Base-by-base conservation (phyloP, 164 flowering plant species). In the Tetracentron sinense region DNA sequence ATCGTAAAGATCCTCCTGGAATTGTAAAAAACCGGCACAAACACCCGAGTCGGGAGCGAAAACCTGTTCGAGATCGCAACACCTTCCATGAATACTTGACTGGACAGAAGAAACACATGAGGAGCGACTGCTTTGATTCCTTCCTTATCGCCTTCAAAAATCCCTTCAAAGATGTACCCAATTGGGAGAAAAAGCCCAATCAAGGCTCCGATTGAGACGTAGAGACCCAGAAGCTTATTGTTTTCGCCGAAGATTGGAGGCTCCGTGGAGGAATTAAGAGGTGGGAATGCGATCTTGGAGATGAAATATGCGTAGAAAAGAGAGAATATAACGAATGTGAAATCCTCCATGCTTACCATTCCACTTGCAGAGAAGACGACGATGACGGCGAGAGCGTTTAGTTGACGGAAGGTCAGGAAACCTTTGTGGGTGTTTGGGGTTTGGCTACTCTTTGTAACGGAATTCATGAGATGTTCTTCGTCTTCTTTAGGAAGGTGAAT, bases 21-120 rank as follows among this genome's bases (percentile, higher is more conserved):
- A 62, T 89, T 89, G 62, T 80, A 89, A 26, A 69, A 78, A 2
- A 89, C 82, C 12, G 93, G 93, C 42, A 90, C 87, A 44, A 85
- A 85, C 1, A 73, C 93, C 19, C 82, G 57, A 2, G 82, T 61
- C 1, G 89, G 93, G 0, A 77, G 23, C 47, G 91, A 77, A 56
- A 89, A 87, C 49, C 73, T n/a, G n/a, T 58, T 61, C 3, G 81
- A 69, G 61, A 66, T 76, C 4, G 91, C 63, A 14, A 80, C 15
- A 1, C 82, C 86, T 56, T 83, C 86, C 89, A 90, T 83, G 73
- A 85, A 84, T 7, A 86, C 76, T 30, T 86, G 97, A 57, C 86
- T 71, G 0, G 93, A 74, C 0, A 90, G 69, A 0, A 93, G 81
- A 58, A 86, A 86, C 0, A 88, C 72, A 52, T 88, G 96, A 0